These are phyloP conservation scores for Hordeum pubiflorum DNA, from an alignment of 202 grass and related monocot species.

Conservation along the genomic window DNA sequence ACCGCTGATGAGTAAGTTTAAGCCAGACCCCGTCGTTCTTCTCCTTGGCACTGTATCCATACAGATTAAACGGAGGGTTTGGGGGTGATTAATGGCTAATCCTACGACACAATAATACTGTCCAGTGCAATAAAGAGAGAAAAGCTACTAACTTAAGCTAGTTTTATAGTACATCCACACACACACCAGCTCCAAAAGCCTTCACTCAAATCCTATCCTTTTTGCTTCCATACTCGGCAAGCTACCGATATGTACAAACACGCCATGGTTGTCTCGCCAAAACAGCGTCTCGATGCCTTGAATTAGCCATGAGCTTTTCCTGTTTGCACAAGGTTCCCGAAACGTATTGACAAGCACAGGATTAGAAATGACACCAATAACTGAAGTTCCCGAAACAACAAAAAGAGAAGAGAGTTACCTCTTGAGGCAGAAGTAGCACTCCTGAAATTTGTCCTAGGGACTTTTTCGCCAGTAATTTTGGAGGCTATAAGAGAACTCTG, in stretches of 20 bases:
- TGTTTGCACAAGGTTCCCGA: slow-evolving; percentile 28
- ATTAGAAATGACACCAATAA: background rate
- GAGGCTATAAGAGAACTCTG: slow-evolving; percentile 86
- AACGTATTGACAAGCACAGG: slow-evolving; percentile 1
- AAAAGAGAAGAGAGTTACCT: slow-evolving; percentile 35
- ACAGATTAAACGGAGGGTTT: slow-evolving; percentile 20
- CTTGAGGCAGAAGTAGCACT: slow-evolving; percentile 55
- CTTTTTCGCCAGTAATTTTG: slow-evolving; percentile 72
- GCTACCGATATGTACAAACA: slow-evolving; percentile 47
- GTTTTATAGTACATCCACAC: slow-evolving; percentile 54
- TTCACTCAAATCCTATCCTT: slow-evolving; percentile 33
- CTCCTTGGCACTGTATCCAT: slow-evolving; percentile 10
- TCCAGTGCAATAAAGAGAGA: slow-evolving; percentile 7
- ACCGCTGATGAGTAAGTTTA: background rate
- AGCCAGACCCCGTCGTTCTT: background rate
- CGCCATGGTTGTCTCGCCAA: background rate
- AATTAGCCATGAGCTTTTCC: slow-evolving; percentile 46
- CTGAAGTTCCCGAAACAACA: background rate
- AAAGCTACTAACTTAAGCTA: slow-evolving; percentile 36
- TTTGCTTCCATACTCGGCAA: slow-evolving; percentile 31
- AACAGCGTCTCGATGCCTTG: background rate
- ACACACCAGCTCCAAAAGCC: slow-evolving; percentile 20
- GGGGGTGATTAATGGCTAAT: slow-evolving; percentile 28
- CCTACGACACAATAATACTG: slow-evolving; percentile 19
- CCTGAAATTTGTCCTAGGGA: slow-evolving; percentile 44